Base-by-base conservation (phyloP, 768 basidiomycete genomes). In the Rhodotorula taiwanensis region DNA sequence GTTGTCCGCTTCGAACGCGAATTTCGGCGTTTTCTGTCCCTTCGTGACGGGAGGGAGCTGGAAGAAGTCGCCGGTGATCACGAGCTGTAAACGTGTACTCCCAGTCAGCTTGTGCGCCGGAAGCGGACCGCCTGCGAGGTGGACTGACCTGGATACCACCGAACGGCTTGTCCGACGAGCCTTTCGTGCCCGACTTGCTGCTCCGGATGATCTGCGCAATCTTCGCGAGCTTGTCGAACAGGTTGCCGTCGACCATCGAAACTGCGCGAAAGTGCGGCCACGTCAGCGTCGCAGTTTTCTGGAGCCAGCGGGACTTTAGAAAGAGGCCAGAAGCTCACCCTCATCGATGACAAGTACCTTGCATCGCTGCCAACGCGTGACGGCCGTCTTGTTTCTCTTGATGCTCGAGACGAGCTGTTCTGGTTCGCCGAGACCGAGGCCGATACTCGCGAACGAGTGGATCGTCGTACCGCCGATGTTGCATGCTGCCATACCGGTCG, bases 51-150 rank as follows among this genome's bases (percentile, higher is more conserved):
- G 95, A 0, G 95, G 95, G 8, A 99, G 82, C 75, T 99, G 94
- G 78, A 98, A 97, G 78, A 98, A 98, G 74, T 99, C 95, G 13
- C 95, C 95, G 3, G 92, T 94, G 28, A 97, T 85, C 63, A 98
- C 80, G 44, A 97, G 77, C 88, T 91, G 73, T 0, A 47, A 6
- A 57, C 16, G 6, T 16, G n/a, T 25, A 0, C 5, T 8, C 14
- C 5, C 2, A 21, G 47, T 9, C 5, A 28, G 31, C 36, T n/a
- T 9, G 31, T 6, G 15, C 14, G 44, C 21, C 0, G 6, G 1
- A 7, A 3, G 33, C 16, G n/a, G n/a, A n/a, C n/a, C n/a, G n/a
- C n/a, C 10, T 27, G 39, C 20, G 43, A 34, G 33, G 28, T 9
- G 31, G 11, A 16, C 58, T 43, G n/a, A 60, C 58, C 52, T 60